Percentiles rank a stretch among this genome's conserved stretches.
phyloP scores from a whole-genome alignment of 192 early-diverging fungal genomes.

The Umbelopsis ramanniana region DNA sequence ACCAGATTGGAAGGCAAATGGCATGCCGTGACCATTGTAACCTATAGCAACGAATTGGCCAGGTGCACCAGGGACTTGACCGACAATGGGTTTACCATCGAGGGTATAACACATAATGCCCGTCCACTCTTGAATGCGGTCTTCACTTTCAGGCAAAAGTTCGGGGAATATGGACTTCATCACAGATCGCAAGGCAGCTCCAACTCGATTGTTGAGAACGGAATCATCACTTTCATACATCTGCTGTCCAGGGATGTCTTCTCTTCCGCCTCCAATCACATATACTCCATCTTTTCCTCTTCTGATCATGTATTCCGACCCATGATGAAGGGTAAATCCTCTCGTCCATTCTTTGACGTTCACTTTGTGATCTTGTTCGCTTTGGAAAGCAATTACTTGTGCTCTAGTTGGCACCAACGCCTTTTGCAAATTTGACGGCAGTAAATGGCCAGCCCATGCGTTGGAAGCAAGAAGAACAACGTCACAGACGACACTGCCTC shows the following conservation, averaged over 20 bases:
- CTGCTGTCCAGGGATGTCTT: neutral
- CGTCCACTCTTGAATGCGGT: neutral
- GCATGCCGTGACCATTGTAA: conserved; percentile 19
- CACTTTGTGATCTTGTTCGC: neutral
- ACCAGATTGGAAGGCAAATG: conserved; percentile 10
- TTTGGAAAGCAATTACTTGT: conserved; percentile 7
- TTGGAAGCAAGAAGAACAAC: conserved; percentile 8
- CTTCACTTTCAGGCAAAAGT: neutral
- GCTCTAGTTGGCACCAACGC: neutral
- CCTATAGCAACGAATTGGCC: neutral
- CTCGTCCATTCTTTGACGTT: conserved; percentile 1
- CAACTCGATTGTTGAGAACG: neutral
- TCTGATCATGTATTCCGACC: conserved; percentile 15
- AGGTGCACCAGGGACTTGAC: neutral
- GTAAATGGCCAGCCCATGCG: conserved; percentile 2
- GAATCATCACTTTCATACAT: conserved; percentile 18
- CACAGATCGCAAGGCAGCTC: neutral
- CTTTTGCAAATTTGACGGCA: neutral
- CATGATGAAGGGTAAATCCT: conserved; percentile 2
- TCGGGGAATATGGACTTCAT: neutral
- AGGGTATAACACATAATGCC: conserved; percentile 10
- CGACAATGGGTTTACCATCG: neutral
- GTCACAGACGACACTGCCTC: neutral
- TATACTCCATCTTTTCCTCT: conserved; percentile 12
- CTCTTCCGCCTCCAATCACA: neutral